Evolutionary conservation across 2,329 filamentous ascomycete species (phyloP), one percentile per base, ranked within the genome.

Genomic region (Pestalotiopsis fici): DNA sequence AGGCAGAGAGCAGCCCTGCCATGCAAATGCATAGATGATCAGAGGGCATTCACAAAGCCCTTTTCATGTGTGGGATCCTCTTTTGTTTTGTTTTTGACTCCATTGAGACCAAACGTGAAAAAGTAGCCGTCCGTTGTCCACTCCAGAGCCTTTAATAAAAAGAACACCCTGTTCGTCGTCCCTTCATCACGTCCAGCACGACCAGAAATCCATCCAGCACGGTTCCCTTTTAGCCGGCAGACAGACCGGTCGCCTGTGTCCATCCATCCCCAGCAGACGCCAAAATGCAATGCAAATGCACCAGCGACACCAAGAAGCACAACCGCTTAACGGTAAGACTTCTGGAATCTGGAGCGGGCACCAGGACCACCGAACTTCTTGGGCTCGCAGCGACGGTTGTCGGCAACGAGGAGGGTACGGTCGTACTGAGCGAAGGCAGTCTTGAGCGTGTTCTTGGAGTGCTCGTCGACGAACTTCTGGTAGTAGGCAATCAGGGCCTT

Each of bases 401-500:
- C 96, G 85, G 96, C 96, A 79, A 99, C 96, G 81, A 99, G 93
- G 76, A 99, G 92, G 82, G 94, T 97, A 81, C 95, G 91, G 89
- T 97, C 94, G 89, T 95, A 99, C 84, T 94, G 90, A 80, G 95
- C 93, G 77, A 99, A 91, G 76, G 93, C 93, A 87, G 95, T 92
- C 94, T 98, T 99, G 81, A 99, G 90, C 86, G 94, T 89, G 91
- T 98, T 98, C 93, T 99, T 99, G 88, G 93, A 94, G 93, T 98
- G 95, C 93, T 99, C 96, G 83, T 99, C 96, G 86, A 98, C 94
- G 88, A 91, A 99, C 90, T 99, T 98, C 88, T 98, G 95, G 93
- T 98, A 98, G 92, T 98, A 98, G 85, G 94, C 92, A 81, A 97
- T 91, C 83, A 97, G 93, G 79, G 92, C 92, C 91, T 98, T 99